A percentile compares a stretch with the other conserved stretches of the same genome.
phyloP scores from a whole-genome alignment of 2,329 filamentous ascomycete species.

The Cryphonectria carpinicola region DNA sequence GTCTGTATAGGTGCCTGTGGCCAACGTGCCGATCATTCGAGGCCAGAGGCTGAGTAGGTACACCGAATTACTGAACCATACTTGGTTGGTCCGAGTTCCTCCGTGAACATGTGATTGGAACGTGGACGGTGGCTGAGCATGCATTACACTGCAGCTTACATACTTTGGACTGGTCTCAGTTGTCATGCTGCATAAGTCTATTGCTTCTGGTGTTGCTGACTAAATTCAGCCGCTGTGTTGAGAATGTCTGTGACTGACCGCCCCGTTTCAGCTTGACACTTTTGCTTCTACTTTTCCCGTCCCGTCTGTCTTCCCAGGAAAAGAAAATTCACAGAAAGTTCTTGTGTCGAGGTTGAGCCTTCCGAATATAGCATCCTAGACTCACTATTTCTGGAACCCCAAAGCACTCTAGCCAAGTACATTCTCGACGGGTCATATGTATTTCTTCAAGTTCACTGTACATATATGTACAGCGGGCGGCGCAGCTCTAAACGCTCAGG shows the following conservation, averaged over 20 bases:
- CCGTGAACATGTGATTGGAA: neutral
- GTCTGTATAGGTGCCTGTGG: slow-evolving; percentile 4
- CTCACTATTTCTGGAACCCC: too few relatives aligned
- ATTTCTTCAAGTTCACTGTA: too few relatives aligned
- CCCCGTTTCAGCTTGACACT: neutral
- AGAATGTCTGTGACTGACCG: neutral
- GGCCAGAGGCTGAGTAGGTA: slow-evolving; percentile 9
- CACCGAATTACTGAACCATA: neutral
- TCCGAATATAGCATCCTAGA: too few relatives aligned
- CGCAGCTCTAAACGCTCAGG: too few relatives aligned
- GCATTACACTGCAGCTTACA: slow-evolving; percentile 3
- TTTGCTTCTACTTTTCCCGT: neutral
- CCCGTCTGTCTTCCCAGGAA: neutral
- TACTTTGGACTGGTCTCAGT: neutral
- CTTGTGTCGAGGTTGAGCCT: too few relatives aligned
- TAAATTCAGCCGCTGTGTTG: slow-evolving; percentile 7
- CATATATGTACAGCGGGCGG: too few relatives aligned
- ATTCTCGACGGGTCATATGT: too few relatives aligned
- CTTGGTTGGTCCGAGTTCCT: neutral
- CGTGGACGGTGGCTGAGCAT: slow-evolving; percentile 1
- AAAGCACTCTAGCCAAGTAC: too few relatives aligned
- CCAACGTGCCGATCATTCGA: slow-evolving; percentile 3
- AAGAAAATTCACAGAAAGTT: too few relatives aligned
- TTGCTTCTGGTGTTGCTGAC: neutral
- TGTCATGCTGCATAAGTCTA: neutral